Percentiles rank a stretch among this genome's conserved stretches.
These are phyloP conservation scores for Rutstroemia sp. DNA, from an alignment of 2,329 filamentous ascomycete genomes.

Conservation along the genomic window DNA sequence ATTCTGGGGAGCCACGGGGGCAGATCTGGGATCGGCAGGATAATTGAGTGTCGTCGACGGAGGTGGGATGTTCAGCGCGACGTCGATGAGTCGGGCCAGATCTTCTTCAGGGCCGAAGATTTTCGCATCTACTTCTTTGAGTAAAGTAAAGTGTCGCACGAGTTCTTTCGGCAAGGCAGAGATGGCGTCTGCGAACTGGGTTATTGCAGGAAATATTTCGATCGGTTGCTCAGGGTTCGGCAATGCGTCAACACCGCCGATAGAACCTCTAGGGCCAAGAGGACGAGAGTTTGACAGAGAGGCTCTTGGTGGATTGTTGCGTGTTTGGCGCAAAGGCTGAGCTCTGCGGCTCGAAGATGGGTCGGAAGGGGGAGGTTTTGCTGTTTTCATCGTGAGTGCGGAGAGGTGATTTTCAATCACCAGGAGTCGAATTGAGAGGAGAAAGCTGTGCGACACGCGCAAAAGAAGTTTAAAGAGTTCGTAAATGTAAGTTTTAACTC, in stretches of 20 bases:
- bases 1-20: slow-evolving; percentile 22
- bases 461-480: slow-evolving; percentile 10
- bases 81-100: slow-evolving; percentile 67
- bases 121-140: slow-evolving; percentile 98
- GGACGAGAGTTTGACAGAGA: slow-evolving; percentile 41
- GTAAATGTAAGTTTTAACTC: slow-evolving; percentile 8
- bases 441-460: slow-evolving; percentile 18
- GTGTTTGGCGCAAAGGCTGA: slow-evolving; percentile 58
- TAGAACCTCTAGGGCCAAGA: slow-evolving; percentile 36
- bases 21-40: slow-evolving; percentile 21
- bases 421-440: slow-evolving; percentile 12
- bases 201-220: slow-evolving; percentile 60
- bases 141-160: slow-evolving; percentile 86
- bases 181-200: slow-evolving; percentile 83
- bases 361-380: slow-evolving; percentile 25
- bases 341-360: slow-evolving; percentile 46
- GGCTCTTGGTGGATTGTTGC: slow-evolving; percentile 54
- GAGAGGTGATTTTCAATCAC: slow-evolving; percentile 13
- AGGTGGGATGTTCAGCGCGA: slow-evolving; percentile 46
- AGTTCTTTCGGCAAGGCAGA: slow-evolving; percentile 90
- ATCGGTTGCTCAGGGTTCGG: slow-evolving; percentile 43
- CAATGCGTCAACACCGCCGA: slow-evolving; percentile 32
- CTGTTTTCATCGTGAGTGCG: slow-evolving; percentile 28
- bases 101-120: slow-evolving; percentile 81
- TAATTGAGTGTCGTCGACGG: slow-evolving; percentile 32